phyloP scores from a whole-genome alignment of 176 grass and related monocot genomes.

The Microstegium vimineum region DNA sequence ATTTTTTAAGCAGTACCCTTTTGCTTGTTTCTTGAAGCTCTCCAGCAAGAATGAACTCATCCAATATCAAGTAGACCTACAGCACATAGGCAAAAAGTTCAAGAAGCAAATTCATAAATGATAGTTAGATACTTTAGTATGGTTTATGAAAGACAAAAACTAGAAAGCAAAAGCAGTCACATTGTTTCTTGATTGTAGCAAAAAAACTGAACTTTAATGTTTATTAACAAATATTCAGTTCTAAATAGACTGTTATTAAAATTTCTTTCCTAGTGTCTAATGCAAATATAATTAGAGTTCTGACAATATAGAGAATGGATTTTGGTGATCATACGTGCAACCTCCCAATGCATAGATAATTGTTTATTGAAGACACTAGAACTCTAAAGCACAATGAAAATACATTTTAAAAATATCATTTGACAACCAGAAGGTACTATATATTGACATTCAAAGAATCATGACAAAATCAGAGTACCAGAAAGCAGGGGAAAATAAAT shows the following conservation, averaged over 20 bases:
- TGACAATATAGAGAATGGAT: neutral
- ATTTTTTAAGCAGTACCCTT: conserved; percentile 42
- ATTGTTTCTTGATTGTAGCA: neutral
- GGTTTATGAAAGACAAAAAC: neutral
- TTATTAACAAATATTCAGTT: conserved; percentile 12
- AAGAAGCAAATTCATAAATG: neutral
- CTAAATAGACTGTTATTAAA: neutral
- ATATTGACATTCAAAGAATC: neutral
- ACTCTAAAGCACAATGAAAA: neutral
- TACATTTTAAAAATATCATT: neutral
- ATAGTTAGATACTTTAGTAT: neutral
- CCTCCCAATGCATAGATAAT: neutral
- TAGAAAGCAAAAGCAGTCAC: neutral
- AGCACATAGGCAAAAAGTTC: conserved; percentile 12
- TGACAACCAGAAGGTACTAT: neutral
- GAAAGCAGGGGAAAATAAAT: neutral
- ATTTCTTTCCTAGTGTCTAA: neutral
- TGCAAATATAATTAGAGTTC: conserved; percentile 1
- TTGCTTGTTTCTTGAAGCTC: conserved; percentile 99
- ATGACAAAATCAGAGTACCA: neutral
- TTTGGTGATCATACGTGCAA: neutral
- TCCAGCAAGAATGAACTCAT: conserved; percentile 98
- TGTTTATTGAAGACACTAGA: neutral
- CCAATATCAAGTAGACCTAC: conserved; percentile 98
- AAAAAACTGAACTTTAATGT: neutral